Conservation (phyloP, 768 basidiomycete genomes). For the Suillus occidentalis region DNA sequence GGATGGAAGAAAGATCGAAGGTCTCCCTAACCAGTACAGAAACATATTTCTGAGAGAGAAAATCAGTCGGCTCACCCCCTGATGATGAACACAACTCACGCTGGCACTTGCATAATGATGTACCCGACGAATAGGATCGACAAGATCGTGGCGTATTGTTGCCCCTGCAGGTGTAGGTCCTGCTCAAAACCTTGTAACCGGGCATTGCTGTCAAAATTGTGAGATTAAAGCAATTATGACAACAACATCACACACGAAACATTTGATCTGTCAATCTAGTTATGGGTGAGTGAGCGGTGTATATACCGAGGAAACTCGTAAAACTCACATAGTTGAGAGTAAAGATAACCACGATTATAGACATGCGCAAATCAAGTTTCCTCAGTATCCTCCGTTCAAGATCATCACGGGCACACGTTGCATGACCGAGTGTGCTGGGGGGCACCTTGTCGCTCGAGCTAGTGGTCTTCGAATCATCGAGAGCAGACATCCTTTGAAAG, state of each 20-base stretch:
- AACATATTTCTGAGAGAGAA: slow-evolving; percentile 12
- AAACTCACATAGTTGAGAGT: slow-evolving; percentile 14
- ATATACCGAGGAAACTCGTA: neutral
- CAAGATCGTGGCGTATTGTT: slow-evolving; percentile 23
- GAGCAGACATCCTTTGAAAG: neutral
- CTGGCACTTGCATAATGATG: slow-evolving; percentile 27
- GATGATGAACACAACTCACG: slow-evolving; percentile 3
- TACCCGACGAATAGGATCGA: slow-evolving; percentile 28
- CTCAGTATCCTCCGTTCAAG: slow-evolving; percentile 7
- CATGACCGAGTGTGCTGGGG: neutral
- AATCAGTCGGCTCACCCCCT: neutral
- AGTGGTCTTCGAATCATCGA: neutral
- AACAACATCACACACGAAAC: neutral
- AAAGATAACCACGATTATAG: slow-evolving; percentile 11
- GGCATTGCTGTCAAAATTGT: slow-evolving; percentile 10
- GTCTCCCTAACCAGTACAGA: too few relatives aligned
- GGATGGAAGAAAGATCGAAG: too few relatives aligned
- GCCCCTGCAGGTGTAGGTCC: slow-evolving; percentile 24
- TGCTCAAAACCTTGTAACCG: slow-evolving; percentile 25
- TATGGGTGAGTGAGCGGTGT: neutral
- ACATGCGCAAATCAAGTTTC: slow-evolving; percentile 14
- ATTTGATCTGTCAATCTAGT: slow-evolving; percentile 12
- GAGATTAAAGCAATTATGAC: neutral
- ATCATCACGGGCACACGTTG: neutral
- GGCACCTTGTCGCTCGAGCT: neutral